These are phyloP conservation scores for Pistacia integerrima DNA, from an alignment of 345 rosid genomes.

Conservation along the genomic window DNA sequence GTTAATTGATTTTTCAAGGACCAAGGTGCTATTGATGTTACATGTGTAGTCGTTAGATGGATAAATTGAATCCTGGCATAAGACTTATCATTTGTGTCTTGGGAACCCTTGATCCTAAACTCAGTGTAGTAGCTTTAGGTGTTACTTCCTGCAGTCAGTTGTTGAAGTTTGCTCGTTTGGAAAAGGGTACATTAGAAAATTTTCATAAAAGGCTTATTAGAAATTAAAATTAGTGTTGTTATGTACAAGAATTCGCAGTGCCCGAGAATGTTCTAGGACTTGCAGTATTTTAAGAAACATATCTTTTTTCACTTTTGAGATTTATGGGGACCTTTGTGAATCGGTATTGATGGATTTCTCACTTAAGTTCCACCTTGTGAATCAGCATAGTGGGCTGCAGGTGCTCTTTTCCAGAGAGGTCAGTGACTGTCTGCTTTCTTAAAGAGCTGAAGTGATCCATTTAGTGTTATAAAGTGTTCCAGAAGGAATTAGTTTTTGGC, in stretches of 20 bases:
- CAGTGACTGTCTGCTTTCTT: slow-evolving; percentile 20
- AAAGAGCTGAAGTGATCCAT: slow-evolving; percentile 21
- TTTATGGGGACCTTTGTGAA: slow-evolving; percentile 23
- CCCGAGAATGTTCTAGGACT: neutral
- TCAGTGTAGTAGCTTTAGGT: neutral
- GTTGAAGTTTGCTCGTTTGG: neutral
- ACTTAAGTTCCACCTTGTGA: slow-evolving; percentile 30
- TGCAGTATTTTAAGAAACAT: neutral
- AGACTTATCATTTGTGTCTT: neutral
- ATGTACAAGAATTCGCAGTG: neutral
- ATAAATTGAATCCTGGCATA: neutral
- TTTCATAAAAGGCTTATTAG: neutral
- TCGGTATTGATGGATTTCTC: slow-evolving; percentile 31
- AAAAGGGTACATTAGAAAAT: neutral
- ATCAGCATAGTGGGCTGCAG: slow-evolving; percentile 32
- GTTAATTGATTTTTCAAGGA: neutral
- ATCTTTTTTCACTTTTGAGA: slow-evolving; percentile 5
- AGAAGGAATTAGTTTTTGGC: slow-evolving; percentile 19
- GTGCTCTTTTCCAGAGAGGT: slow-evolving; percentile 25
- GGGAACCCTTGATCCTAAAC: neutral
- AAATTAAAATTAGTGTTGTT: slow-evolving; percentile 3
- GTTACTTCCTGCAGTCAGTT: neutral
- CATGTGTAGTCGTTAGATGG: neutral
- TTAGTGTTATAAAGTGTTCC: slow-evolving; percentile 15
- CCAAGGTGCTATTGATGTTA: neutral